phyloP scores from a whole-genome alignment of 306 rosid genomes.

The Lathyrus sativus region DNA sequence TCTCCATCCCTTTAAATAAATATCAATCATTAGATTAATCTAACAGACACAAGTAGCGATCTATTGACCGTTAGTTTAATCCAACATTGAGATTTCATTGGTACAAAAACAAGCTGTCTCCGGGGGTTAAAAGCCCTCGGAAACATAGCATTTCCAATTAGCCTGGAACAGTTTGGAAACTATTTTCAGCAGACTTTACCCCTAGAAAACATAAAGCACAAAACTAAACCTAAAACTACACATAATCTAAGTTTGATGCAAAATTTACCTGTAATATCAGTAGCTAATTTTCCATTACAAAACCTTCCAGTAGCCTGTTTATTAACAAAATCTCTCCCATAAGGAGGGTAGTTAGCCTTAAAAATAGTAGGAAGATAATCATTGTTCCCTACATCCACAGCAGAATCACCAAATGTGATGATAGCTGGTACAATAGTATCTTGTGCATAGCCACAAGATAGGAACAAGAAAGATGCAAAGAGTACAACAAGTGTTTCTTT shows the following conservation, averaged over 20 bases:
- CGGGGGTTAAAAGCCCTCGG: no score
- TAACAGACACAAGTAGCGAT: neutral
- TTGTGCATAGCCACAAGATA: conserved; percentile 58
- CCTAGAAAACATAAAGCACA: neutral
- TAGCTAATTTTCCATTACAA: conserved; percentile 91
- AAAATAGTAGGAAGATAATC: conserved; percentile 72
- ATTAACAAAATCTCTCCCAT: conserved; percentile 84
- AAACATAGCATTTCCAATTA: no score
- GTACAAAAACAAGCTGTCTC: no score
- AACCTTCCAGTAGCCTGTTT: conserved; percentile 95
- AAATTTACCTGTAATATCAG: conserved; percentile 79
- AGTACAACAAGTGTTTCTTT: conserved; percentile 49
- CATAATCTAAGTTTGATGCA: neutral
- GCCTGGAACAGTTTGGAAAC: no score
- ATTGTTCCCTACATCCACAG: conserved; percentile 89
- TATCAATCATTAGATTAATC: neutral
- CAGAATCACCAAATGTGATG: conserved; percentile 89
- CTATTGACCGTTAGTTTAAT: neutral
- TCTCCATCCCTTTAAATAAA: neutral
- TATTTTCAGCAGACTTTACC: no score
- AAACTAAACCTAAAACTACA: neutral
- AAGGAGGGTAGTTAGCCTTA: conserved; percentile 93
- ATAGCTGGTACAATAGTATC: conserved; percentile 85
- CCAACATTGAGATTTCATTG: neutral
- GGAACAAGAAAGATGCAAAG: conserved; percentile 41